These are phyloP conservation scores for Adansonia digitata DNA, from an alignment of 345 rosid species.

Conservation along the genomic window DNA sequence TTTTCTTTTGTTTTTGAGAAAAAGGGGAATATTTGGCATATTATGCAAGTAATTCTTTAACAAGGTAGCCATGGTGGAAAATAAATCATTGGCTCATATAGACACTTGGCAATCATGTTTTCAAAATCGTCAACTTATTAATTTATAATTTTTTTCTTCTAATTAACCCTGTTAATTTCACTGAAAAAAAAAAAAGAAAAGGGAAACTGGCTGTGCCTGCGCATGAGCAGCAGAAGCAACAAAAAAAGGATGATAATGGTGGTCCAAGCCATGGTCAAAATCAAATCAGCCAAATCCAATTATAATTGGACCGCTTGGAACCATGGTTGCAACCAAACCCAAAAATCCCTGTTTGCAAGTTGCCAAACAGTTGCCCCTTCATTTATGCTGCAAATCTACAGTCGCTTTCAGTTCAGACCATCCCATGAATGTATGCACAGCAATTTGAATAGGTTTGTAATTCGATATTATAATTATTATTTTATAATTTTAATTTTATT, in stretches of 20 bases:
- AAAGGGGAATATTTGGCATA: neutral
- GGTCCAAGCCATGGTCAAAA: neutral
- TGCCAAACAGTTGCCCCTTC: neutral
- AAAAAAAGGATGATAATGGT: neutral
- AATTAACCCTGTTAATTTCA: neutral
- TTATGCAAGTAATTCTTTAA: neutral
- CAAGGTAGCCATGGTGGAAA: neutral
- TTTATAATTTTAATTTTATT: no score
- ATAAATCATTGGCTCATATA: neutral
- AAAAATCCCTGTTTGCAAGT: neutral
- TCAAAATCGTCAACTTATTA: neutral
- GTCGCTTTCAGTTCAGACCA: slow-evolving; percentile 4
- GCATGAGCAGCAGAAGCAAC: neutral
- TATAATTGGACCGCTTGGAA: neutral
- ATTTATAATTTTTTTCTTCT: no score
- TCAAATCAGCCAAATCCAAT: neutral
- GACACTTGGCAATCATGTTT: neutral
- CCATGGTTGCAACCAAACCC: neutral
- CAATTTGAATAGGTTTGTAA: no score
- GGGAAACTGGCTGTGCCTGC: no score
- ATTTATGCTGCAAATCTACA: neutral
- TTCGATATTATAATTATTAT: no score
- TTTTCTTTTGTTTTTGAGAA: neutral
- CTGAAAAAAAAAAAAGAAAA: no score
- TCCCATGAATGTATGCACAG: no score